Conservation (phyloP, 2,329 filamentous ascomycete genomes). For the Triangularia verruculosa region DNA sequence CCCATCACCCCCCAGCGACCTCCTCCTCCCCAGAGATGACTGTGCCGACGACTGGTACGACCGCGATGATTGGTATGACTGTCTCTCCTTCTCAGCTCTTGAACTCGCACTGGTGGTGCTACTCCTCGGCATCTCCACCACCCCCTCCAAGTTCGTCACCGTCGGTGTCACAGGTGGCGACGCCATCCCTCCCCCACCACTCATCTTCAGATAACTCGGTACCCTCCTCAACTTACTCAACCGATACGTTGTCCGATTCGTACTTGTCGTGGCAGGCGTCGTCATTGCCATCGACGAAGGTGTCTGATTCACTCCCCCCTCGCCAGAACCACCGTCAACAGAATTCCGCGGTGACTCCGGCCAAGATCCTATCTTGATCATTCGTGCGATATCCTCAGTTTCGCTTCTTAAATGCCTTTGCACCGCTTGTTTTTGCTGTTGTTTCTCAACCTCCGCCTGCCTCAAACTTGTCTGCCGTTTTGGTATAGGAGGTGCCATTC, state of each 20-base stretch:
- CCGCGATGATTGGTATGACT: background rate
- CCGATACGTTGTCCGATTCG: background rate
- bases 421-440: background rate
- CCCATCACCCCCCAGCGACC: constrained; percentile 1
- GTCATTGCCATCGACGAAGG: background rate
- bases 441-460: background rate
- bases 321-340: background rate
- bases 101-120: background rate
- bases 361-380: background rate
- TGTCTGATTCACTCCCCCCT: background rate
- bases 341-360: background rate
- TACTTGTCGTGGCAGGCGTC: background rate
- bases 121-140: background rate
- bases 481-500: constrained; percentile 14
- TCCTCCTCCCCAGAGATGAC: background rate
- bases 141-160: background rate
- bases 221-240: background rate
- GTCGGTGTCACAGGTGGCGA: background rate
- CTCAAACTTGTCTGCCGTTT: constrained; percentile 19
- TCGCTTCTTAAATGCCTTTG: background rate
- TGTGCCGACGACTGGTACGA: background rate
- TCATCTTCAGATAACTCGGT: background rate
- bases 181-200: background rate
- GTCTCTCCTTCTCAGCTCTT: constrained; percentile 16
- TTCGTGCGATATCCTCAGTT: background rate